Evolutionary conservation across 208 protist species (phyloP), one percentile per base, ranked within the genome.

Genomic region (Leishmania braziliensis): DNA sequence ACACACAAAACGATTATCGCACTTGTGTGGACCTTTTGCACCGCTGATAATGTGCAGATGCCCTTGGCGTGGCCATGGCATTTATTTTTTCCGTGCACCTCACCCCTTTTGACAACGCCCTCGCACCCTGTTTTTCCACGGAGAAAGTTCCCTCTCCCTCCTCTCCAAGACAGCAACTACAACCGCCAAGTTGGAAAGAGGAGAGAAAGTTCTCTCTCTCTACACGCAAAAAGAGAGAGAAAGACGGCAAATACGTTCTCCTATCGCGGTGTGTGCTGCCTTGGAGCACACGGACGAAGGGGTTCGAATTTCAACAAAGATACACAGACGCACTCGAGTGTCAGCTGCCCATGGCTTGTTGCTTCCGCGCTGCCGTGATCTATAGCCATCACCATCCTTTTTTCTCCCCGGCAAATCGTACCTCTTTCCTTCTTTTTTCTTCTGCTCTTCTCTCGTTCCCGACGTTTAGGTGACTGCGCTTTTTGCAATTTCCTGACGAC

Each of bases 361-460:
- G 39, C 20, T 20, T 77, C 36, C 74, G 66, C 33, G 14, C 14
- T 66, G 36, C 54, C 26, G 18, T 69, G 53, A 53, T 70, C 39
- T 70, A 43, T 33, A 6, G 62, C 10, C 39, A 48, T 8, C 71
- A 72, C 50, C 33, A 53, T 56, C 20, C 20, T 72, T 53, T 74
- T 50, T 26, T 46, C 0, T 75, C 65, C 53, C 18, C 6, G 75
- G 26, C 6, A 26, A 29, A 65, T 71, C 72, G 23, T 80, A 23
- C 77, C 51, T 43, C 36, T 71, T 16, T 68, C 48, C 56, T 75
- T 75, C 66, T 36, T 78, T 53, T 62, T 76, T 81, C 78, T 69
- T 8, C 29, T 16, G 10, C 29, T 58, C 2, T 60, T 39, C 26
- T 62, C 23, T 5, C 9, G 33, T 6, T 66, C 62, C 53, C 68